These are phyloP conservation scores for Fusarium oligoseptatum DNA, from an alignment of 2,329 filamentous ascomycete genomes.

Conservation along the genomic window DNA sequence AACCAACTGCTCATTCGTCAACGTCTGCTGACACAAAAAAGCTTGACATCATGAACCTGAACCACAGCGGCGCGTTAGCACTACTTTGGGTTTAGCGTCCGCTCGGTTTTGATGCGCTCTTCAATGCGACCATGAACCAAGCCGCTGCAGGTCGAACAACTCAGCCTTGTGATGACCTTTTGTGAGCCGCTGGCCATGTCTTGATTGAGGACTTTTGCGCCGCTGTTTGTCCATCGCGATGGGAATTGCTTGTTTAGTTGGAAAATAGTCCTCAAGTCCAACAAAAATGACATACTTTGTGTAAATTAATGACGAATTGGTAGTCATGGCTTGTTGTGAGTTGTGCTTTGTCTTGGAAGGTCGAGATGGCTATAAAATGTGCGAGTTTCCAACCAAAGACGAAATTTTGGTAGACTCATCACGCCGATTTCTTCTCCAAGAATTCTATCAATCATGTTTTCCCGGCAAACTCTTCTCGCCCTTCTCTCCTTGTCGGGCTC, in stretches of 20 bases:
- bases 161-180: not conserved
- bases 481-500: not conserved
- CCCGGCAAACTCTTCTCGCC: not conserved
- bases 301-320: not conserved
- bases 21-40: not conserved
- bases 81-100: constrained; percentile 21
- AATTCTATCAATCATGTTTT: not conserved
- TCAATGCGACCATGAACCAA: not conserved
- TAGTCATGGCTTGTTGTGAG: not conserved
- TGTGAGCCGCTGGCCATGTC: not conserved
- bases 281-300: not conserved
- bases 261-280: not conserved
- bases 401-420: not conserved
- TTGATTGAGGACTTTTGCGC: not conserved
- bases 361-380: not conserved
- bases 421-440: not conserved
- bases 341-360: not conserved
- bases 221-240: not conserved
- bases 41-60: constrained; percentile 2
- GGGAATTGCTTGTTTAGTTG: not conserved
- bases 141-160: not conserved
- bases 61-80: constrained; percentile 16
- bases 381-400: not conserved
- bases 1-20: not conserved
- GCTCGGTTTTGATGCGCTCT: not conserved